Percentiles rank a stretch among this genome's conserved stretches.
These are phyloP conservation scores for Coemansia sp. DNA, from an alignment of 192 early-diverging fungal species.

Conservation along the genomic window DNA sequence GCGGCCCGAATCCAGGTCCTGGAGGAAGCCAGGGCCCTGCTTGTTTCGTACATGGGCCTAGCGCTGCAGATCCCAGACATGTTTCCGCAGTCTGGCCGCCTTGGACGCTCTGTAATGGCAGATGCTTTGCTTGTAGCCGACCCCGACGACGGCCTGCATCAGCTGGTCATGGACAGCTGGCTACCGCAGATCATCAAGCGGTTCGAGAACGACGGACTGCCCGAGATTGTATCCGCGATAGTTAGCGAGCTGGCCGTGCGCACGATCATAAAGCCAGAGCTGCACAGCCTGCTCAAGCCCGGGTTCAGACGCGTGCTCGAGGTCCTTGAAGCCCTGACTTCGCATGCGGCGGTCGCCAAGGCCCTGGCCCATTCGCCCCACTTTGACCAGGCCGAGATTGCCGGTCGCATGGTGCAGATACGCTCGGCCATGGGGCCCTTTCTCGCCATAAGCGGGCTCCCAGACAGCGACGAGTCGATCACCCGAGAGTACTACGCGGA, in stretches of 20 bases:
- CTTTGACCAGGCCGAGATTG: slow-evolving; percentile 36
- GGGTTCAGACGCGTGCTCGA: slow-evolving; percentile 46
- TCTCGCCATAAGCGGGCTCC: slow-evolving; percentile 41
- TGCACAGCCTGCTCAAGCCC: slow-evolving; percentile 42
- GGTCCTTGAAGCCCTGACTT: slow-evolving; percentile 30
- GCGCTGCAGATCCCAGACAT: slow-evolving; percentile 83
- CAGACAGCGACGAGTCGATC: slow-evolving; percentile 31
- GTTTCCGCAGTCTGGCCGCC: slow-evolving; percentile 66
- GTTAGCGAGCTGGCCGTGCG: slow-evolving; percentile 38
- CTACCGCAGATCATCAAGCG: slow-evolving; percentile 21
- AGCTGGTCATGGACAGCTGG: slow-evolving; percentile 7
- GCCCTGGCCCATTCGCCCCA: slow-evolving; percentile 32
- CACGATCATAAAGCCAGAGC: slow-evolving; percentile 12
- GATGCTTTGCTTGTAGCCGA: slow-evolving; percentile 22
- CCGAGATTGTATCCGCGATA: slow-evolving; percentile 34
- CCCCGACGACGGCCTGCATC: slow-evolving; percentile 2
- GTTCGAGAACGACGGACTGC: slow-evolving; percentile 36
- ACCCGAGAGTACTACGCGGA: slow-evolving; percentile 42
- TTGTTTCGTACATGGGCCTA: slow-evolving; percentile 83
- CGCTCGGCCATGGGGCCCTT: slow-evolving; percentile 39
- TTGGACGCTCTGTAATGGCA: slow-evolving; percentile 15
- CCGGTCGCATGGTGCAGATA: slow-evolving; percentile 36
- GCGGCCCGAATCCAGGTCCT: slow-evolving; percentile 61
- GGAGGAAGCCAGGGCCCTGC: slow-evolving; percentile 55
- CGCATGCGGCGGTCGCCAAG: slow-evolving; percentile 18